Percentiles rank a stretch among this genome's conserved stretches.
Conservation (phyloP, 306 rosid species). For the Erythrophleum fordii region DNA sequence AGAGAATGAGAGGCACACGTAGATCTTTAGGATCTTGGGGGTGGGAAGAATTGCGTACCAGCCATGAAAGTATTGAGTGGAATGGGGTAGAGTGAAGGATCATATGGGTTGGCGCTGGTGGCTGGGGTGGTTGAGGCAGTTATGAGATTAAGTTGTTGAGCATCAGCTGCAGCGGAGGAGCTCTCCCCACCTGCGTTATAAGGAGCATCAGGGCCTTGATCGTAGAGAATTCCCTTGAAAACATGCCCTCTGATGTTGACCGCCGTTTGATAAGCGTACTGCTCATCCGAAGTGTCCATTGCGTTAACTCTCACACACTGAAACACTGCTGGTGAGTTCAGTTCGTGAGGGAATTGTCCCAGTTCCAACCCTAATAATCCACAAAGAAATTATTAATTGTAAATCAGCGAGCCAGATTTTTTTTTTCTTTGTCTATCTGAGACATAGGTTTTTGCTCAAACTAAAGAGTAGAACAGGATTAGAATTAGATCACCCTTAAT, state of each 20-base stretch:
- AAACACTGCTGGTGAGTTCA: constrained; percentile 83
- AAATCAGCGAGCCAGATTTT: neutral
- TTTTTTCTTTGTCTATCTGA: neutral
- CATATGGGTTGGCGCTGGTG: constrained; percentile 47
- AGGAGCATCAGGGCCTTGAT: constrained; percentile 72
- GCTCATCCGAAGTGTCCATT: constrained; percentile 84
- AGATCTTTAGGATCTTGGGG: constrained; percentile 71
- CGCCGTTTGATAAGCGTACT: constrained; percentile 92
- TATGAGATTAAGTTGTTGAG: constrained; percentile 58
- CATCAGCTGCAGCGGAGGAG: constrained; percentile 60
- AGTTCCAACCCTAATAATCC: constrained; percentile 88
- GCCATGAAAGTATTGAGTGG: constrained; percentile 90
- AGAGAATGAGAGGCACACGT: neutral
- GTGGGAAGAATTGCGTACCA: constrained; percentile 99
- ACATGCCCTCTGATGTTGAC: constrained; percentile 93
- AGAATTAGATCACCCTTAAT: constrained; percentile 10
- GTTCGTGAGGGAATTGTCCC: constrained; percentile 78
- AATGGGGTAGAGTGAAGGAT: constrained; percentile 75
- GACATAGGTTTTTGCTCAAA: neutral
- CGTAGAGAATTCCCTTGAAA: constrained; percentile 94
- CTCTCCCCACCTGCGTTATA: constrained; percentile 55
- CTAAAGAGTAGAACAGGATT: neutral
- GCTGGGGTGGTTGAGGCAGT: constrained; percentile 36
- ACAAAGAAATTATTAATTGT: neutral
- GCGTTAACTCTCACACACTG: constrained; percentile 90